Evolutionary conservation across 352 stramenopile genomes (phyloP), one percentile per base, ranked within the genome.

Genomic region (Pilasporangium apinafurcum): DNA sequence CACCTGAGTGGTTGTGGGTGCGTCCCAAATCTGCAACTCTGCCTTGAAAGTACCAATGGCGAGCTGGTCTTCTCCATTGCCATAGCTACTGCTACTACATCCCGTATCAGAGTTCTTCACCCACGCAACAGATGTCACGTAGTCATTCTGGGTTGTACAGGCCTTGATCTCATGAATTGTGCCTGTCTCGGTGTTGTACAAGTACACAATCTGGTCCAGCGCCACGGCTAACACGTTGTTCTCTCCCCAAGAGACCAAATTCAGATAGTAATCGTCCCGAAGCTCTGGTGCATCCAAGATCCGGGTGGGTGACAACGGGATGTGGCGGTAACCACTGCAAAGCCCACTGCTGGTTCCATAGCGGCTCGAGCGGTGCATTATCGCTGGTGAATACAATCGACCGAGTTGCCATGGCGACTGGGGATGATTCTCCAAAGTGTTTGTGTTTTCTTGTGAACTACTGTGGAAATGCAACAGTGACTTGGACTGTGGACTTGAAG

Each of bases 231-330:
- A 59, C 33, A 98, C 51, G 65, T 98, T 98, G 55, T 85, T 95
- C 37, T 73, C 57, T 40, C 88, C 86, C 96, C 96, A 98, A 25
- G 86, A 92, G 13, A 98, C 68, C 14, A 99, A 64, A 59, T 99
- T 99, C 25, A 98, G 60, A 56, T 99, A 98, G 68, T 98, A 98
- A 58, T 99, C 95, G 63, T 99, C 93, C 9, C 96, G 75, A 20
- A 99, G 62, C 39, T 97, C 92, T 0, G 95, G 95, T 7, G 95
- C 95, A 67, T 99, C 96, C 10, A 99, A 59, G 51, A 98, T 96
- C n/a, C 88, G 71, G 10, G 51, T 62, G 3, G 69, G 57, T n/a
- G 55, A 62, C 22, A 56, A 69, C 5, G 63, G 54, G 8, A 74
- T 74, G 33, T 62, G 53, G 9, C 65, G 57, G 4, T 29, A 37